These are phyloP conservation scores for Wickerhamiella nectarea DNA, from an alignment of 805 yeast genomes.

Conservation along the genomic window DNA sequence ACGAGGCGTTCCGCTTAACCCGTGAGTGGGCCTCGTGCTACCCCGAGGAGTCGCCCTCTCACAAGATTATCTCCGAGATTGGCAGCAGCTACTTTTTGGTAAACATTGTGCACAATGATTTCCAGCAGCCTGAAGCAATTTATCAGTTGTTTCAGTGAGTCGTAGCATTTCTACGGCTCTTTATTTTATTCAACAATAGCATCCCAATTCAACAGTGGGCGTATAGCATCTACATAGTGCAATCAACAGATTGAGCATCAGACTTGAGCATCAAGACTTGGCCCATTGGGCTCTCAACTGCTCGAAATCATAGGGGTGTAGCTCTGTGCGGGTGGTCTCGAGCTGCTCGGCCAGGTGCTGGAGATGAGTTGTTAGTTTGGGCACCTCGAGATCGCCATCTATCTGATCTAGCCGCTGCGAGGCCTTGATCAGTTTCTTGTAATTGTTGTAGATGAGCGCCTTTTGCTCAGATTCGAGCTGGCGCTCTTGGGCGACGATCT, in stretches of 20 bases:
- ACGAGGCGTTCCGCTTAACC: constrained; percentile 76
- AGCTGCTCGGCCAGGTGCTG: background rate
- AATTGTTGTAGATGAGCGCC: constrained; percentile 29
- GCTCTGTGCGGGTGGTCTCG: background rate
- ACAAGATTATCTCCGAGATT: constrained; percentile 34
- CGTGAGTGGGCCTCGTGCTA: constrained; percentile 52
- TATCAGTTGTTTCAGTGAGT: constrained; percentile 20
- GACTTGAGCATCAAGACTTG: no score
- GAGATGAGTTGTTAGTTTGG: background rate
- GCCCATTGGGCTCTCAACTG: background rate
- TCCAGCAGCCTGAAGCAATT: constrained; percentile 24
- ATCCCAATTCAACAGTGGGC: constrained; percentile 15
- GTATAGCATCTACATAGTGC: background rate
- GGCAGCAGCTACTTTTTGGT: constrained; percentile 56
- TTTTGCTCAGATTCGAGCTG: constrained; percentile 28
- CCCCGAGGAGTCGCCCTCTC: constrained; percentile 24
- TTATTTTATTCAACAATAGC: constrained; percentile 12
- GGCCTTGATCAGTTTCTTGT: constrained; percentile 26
- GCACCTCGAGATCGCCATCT: background rate
- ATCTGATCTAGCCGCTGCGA: constrained; percentile 24
- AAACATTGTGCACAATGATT: constrained; percentile 85
- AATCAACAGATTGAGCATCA: no score
- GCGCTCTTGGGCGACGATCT: constrained; percentile 21
- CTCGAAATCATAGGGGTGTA: background rate
- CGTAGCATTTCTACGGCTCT: no score